A percentile compares a stretch with the other conserved stretches of the same genome.
Conservation (phyloP, 352 stramenopile species). For the Lagenidium sp. region DNA sequence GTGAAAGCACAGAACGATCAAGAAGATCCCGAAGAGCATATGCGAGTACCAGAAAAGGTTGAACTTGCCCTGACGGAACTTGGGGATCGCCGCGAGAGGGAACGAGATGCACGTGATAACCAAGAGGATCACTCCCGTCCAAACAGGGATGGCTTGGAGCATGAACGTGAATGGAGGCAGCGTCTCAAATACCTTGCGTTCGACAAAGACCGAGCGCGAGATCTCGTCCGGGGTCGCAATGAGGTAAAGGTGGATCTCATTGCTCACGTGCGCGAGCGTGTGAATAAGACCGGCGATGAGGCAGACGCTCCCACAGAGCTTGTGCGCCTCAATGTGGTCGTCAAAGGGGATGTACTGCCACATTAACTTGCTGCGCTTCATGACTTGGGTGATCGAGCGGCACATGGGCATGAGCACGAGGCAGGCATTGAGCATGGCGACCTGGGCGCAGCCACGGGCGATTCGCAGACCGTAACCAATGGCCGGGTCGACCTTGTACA, state of each 20-base stretch:
- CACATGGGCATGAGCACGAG: constrained; percentile 78
- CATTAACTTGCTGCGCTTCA: constrained; percentile 51
- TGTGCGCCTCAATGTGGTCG: constrained; percentile 75
- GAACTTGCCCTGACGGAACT: constrained; percentile 66
- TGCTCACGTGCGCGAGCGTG: constrained; percentile 52
- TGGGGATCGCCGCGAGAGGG: constrained; percentile 56
- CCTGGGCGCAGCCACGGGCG: constrained; percentile 58
- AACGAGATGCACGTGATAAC: constrained; percentile 60
- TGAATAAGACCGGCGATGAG: constrained; percentile 52
- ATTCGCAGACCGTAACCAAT: constrained; percentile 68
- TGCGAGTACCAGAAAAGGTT: constrained; percentile 81
- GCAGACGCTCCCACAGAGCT: constrained; percentile 52
- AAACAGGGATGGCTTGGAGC: constrained; percentile 59
- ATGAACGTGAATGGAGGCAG: constrained; percentile 55
- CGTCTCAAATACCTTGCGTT: constrained; percentile 37
- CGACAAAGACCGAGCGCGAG: constrained; percentile 44
- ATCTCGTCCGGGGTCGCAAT: constrained; percentile 56
- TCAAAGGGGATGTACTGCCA: constrained; percentile 77
- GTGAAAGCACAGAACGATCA: constrained; percentile 57
- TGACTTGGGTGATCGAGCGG: constrained; percentile 60
- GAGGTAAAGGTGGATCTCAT: constrained; percentile 65
- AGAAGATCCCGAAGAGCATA: constrained; percentile 67
- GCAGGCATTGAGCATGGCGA: constrained; percentile 68
- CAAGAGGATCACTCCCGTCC: constrained; percentile 62
- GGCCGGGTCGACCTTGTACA: constrained; percentile 64